Conservation (phyloP, 345 rosid genomes). For the Geranium brycei region DNA sequence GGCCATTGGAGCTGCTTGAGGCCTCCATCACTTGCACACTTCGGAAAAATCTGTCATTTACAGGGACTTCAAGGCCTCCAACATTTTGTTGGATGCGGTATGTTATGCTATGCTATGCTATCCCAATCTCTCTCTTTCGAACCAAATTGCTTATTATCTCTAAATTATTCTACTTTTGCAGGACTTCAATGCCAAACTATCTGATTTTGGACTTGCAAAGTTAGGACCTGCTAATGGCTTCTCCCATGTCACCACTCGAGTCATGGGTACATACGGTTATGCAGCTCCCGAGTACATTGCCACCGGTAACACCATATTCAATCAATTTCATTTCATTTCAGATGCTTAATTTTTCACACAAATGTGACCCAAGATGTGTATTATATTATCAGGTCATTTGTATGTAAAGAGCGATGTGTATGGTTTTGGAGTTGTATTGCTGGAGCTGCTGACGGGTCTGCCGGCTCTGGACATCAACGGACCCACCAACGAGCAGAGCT, state of each 20-base stretch:
- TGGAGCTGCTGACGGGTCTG: slow-evolving; percentile 30
- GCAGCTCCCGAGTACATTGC: slow-evolving; percentile 85
- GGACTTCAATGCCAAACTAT: slow-evolving; percentile 62
- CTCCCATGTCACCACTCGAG: slow-evolving; percentile 60
- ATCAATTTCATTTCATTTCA: too few relatives aligned
- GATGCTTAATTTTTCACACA: too few relatives aligned
- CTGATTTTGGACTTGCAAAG: slow-evolving; percentile 80
- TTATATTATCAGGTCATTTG: slow-evolving; percentile 48
- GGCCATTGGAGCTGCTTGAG: slow-evolving; percentile 71
- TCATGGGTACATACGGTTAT: slow-evolving; percentile 76
- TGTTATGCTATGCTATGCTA: not conserved
- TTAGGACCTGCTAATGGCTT: slow-evolving; percentile 55
- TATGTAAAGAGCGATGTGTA: slow-evolving; percentile 79
- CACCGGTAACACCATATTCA: slow-evolving; percentile 10
- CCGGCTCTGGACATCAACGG: slow-evolving; percentile 46
- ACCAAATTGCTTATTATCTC: too few relatives aligned
- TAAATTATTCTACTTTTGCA: slow-evolving; percentile 13
- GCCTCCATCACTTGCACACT: slow-evolving; percentile 57
- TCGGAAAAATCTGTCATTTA: slow-evolving; percentile 79
- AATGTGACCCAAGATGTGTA: too few relatives aligned
- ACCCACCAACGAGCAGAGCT: slow-evolving; percentile 28
- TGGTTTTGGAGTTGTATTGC: slow-evolving; percentile 38
- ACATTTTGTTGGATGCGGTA: slow-evolving; percentile 72
- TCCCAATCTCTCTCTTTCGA: too few relatives aligned
- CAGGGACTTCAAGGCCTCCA: slow-evolving; percentile 77